Conservation (phyloP, 1,139 yeast species). For the Entelexis paramagnoliae region DNA sequence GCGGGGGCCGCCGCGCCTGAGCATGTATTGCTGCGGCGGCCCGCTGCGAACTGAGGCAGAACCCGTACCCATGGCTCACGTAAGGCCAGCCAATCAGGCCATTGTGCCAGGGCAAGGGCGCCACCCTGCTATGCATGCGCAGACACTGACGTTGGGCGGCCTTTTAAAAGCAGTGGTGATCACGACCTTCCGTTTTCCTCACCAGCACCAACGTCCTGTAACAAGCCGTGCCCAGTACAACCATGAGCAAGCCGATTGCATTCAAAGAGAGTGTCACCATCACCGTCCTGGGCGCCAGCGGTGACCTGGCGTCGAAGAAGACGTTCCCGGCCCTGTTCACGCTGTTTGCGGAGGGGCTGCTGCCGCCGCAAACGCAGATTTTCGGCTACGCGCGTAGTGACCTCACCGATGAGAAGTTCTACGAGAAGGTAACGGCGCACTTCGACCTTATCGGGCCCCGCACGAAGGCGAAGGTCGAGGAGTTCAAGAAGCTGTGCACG, state of each 20-base stretch:
- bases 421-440: slow-evolving; percentile 51
- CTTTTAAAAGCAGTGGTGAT: slow-evolving; percentile 4
- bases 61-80: slow-evolving; percentile 2
- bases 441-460: slow-evolving; percentile 49
- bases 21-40: slow-evolving; percentile 1
- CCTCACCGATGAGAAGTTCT: slow-evolving; percentile 55
- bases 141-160: slow-evolving; percentile 4
- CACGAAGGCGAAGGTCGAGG: slow-evolving; percentile 45
- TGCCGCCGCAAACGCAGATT: slow-evolving; percentile 60
- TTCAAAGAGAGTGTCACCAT: slow-evolving; percentile 47
- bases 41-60: neutral
- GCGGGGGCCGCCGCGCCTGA: neutral
- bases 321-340: slow-evolving; percentile 46
- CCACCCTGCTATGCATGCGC: slow-evolving; percentile 1
- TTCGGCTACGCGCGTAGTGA: slow-evolving; percentile 88
- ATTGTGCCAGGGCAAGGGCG: neutral
- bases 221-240: neutral
- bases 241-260: slow-evolving; percentile 6
- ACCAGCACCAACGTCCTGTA: neutral
- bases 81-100: slow-evolving; percentile 3
- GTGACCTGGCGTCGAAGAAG: slow-evolving; percentile 94
- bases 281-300: slow-evolving; percentile 92
- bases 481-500: slow-evolving; percentile 53
- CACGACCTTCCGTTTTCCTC: neutral
- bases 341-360: slow-evolving; percentile 61